phyloP scores from a whole-genome alignment of 1,284 basidiomycete genomes.

The Filobasidium uniguttulatum region DNA sequence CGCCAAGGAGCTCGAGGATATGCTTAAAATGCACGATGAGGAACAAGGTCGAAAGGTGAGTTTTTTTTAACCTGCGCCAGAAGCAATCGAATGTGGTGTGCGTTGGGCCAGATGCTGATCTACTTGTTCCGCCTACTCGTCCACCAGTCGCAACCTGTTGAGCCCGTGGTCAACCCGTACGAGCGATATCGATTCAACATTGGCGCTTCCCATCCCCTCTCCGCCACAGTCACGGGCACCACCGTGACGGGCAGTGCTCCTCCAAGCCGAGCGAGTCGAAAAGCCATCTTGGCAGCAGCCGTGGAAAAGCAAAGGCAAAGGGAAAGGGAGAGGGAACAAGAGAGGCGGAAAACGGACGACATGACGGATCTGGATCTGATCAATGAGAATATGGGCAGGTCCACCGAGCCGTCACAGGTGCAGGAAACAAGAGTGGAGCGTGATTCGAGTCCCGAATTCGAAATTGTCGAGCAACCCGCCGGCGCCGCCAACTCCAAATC shows the following conservation, averaged over 20 bases:
- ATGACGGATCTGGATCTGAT: conserved; percentile 13
- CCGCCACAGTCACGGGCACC: no score
- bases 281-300: neutral
- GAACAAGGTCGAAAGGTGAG: conserved; percentile 9
- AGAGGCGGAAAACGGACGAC: conserved; percentile 1
- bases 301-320: neutral
- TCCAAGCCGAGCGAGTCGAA: neutral
- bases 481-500: neutral
- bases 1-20: conserved; percentile 7
- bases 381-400: conserved; percentile 4
- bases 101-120: no score
- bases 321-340: neutral
- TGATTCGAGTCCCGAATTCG: neutral
- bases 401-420: neutral
- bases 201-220: conserved; percentile 5
- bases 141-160: neutral
- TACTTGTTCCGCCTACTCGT: neutral
- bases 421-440: neutral
- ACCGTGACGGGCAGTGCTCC: neutral
- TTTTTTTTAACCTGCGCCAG: no score
- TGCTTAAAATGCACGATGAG: conserved; percentile 7
- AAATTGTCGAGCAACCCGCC: neutral
- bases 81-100: no score
- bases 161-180: conserved; percentile 14
- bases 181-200: conserved; percentile 14